Evolutionary conservation across 768 basidiomycete genomes (phyloP).

Genomic region (Amanita pallidorosea): DNA sequence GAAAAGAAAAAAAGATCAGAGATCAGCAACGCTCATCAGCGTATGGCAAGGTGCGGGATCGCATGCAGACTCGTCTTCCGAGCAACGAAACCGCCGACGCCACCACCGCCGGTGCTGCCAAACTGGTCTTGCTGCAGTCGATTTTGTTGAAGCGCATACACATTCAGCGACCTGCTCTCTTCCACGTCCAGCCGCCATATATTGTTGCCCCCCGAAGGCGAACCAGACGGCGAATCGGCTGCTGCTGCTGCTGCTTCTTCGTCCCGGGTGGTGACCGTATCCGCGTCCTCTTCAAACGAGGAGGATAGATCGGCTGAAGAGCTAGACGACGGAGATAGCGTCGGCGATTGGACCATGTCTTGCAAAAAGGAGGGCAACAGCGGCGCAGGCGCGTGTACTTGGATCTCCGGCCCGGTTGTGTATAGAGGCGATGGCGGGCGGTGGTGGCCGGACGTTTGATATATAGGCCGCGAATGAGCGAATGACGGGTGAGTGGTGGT

Average conservation of each 20-base stretch:
- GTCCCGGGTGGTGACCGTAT: constrained; percentile 10
- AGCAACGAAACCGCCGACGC: too few relatives aligned
- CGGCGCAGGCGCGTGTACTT: constrained; percentile 32
- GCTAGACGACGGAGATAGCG: constrained; percentile 51
- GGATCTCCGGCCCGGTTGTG: constrained; percentile 23
- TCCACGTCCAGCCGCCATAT: constrained; percentile 72
- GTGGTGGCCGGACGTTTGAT: constrained; percentile 51
- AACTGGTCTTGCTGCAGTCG: too few relatives aligned
- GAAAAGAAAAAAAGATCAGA: too few relatives aligned
- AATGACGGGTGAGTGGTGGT: constrained; percentile 14
- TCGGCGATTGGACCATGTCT: constrained; percentile 62
- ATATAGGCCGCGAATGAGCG: constrained; percentile 41
- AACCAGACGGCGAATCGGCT: constrained; percentile 19
- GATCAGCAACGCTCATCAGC: too few relatives aligned
- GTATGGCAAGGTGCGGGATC: background rate
- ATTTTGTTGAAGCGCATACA: constrained; percentile 38
- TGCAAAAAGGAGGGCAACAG: constrained; percentile 73
- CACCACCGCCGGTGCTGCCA: too few relatives aligned
- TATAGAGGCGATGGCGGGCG: constrained; percentile 29
- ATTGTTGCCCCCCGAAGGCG: constrained; percentile 29
- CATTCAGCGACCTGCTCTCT: constrained; percentile 46
- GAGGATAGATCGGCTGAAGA: constrained; percentile 60
- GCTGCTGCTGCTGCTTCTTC: too few relatives aligned
- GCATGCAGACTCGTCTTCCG: constrained; percentile 20
- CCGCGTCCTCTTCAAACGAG: constrained; percentile 44